Conservation (phyloP, 257 asterid species). For the Ocimum tenuiflorum region DNA sequence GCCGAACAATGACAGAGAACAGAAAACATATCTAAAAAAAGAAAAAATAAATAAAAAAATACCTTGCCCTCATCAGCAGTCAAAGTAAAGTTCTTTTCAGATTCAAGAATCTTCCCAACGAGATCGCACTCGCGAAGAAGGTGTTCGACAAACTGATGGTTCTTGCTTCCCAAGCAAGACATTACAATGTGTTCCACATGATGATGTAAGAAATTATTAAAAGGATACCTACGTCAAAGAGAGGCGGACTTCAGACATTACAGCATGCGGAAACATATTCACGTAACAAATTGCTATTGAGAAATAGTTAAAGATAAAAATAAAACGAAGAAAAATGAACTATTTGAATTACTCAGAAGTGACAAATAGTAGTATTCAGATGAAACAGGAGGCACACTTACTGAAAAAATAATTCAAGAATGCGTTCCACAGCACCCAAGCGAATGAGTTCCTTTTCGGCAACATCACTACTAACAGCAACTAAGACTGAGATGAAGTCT, state of each 20-base stretch:
- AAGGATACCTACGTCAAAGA: constrained; percentile 51
- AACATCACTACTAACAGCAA: constrained; percentile 63
- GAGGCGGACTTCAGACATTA: not conserved
- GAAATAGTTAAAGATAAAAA: not conserved
- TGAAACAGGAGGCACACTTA: constrained; percentile 33
- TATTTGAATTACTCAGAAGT: constrained; percentile 2
- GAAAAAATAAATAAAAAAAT: not conserved
- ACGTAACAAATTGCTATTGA: not conserved
- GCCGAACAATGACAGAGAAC: not conserved
- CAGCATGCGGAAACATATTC: constrained; percentile 31
- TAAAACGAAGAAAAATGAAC: not conserved
- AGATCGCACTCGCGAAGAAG: constrained; percentile 65
- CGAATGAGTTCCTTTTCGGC: constrained; percentile 80
- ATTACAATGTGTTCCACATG: constrained; percentile 57
- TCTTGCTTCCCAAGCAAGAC: constrained; percentile 75
- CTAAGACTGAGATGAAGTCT: constrained; percentile 85
- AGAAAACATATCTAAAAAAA: not conserved
- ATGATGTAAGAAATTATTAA: constrained; percentile 81
- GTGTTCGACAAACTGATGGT: constrained; percentile 57
- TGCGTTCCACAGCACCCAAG: constrained; percentile 63
- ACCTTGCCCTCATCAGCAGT: constrained; percentile 48
- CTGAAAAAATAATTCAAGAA: constrained; percentile 67
- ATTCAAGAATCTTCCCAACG: constrained; percentile 61
- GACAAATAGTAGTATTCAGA: constrained; percentile 1
- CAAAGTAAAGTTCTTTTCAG: constrained; percentile 50